Percentiles rank a stretch among this genome's conserved stretches.
These are phyloP conservation scores for Entomortierella chlamydospora DNA, from an alignment of 192 early-diverging fungal species.

Conservation along the genomic window DNA sequence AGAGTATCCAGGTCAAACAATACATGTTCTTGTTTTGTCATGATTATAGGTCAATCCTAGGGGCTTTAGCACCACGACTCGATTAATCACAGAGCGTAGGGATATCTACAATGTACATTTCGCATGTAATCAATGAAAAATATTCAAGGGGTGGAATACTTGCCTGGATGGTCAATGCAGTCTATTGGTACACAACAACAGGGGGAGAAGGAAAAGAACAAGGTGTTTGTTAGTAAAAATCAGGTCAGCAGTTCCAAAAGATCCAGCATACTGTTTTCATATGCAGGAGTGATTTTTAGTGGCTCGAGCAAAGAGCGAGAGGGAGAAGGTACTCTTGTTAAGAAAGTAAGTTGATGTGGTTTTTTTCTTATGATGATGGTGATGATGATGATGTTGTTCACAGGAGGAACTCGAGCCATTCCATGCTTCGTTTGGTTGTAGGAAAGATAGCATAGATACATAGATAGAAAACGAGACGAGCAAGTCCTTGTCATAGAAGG, in stretches of 20 bases:
- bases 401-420: too few species aligned
- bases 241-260: not conserved
- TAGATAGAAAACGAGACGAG: too few species aligned
- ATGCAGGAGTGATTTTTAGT: not conserved
- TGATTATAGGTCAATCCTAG: not conserved
- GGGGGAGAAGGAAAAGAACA: slow-evolving; percentile 3
- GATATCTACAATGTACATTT: not conserved
- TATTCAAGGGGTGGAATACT: slow-evolving; percentile 15
- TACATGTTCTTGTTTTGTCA: not conserved
- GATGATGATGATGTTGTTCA: too few species aligned
- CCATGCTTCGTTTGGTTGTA: too few species aligned
- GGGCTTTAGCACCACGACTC: not conserved
- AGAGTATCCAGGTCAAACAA: not conserved
- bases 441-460: too few species aligned
- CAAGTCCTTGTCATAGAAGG: too few species aligned
- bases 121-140: not conserved
- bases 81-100: not conserved
- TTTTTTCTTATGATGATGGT: too few species aligned
- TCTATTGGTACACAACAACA: slow-evolving; percentile 49
- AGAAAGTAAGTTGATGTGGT: not conserved
- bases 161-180: slow-evolving; percentile 72
- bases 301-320: not conserved
- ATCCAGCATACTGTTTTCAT: not conserved
- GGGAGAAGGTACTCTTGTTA: not conserved
- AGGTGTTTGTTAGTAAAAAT: slow-evolving; percentile 1